phyloP scores from a whole-genome alignment of 495 filamentous ascomycete genomes.

The Trichoderma reesei region DNA sequence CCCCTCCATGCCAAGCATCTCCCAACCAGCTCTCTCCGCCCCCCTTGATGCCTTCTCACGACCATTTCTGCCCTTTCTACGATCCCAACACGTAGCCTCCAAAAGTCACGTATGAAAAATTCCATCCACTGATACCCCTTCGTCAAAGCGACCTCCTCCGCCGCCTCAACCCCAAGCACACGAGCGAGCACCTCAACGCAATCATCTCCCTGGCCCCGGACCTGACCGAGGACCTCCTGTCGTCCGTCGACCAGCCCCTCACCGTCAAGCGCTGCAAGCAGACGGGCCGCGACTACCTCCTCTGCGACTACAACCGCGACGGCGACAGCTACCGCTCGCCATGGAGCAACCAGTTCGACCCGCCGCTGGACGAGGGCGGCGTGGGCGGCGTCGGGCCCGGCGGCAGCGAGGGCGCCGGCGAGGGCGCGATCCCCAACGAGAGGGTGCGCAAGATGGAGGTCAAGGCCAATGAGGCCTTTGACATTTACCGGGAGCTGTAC shows the following conservation, averaged over 20 bases:
- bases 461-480: slow-evolving; percentile 88
- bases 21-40: neutral
- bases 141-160: slow-evolving; percentile 99
- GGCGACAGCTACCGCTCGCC: slow-evolving; percentile 94
- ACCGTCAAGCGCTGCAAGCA: slow-evolving; percentile 74
- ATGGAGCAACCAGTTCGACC: slow-evolving; percentile 98
- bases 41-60: neutral
- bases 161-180: slow-evolving; percentile 89
- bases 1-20: neutral
- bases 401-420: slow-evolving; percentile 36
- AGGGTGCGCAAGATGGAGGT: slow-evolving; percentile 88
- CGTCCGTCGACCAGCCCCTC: slow-evolving; percentile 92
- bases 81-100: too few relatives aligned
- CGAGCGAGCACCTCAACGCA: slow-evolving; percentile 68
- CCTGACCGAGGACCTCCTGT: slow-evolving; percentile 94
- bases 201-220: slow-evolving; percentile 81
- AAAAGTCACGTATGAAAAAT: too few relatives aligned
- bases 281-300: slow-evolving; percentile 88
- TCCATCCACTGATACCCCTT: too few relatives aligned
- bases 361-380: slow-evolving; percentile 49
- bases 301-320: slow-evolving; percentile 99
- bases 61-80: neutral
- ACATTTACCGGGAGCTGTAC: slow-evolving; percentile 94
- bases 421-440: slow-evolving; percentile 72
- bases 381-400: slow-evolving; percentile 26